Conservation (phyloP, 176 grass and related monocot species). For the Oryza brachyantha region DNA sequence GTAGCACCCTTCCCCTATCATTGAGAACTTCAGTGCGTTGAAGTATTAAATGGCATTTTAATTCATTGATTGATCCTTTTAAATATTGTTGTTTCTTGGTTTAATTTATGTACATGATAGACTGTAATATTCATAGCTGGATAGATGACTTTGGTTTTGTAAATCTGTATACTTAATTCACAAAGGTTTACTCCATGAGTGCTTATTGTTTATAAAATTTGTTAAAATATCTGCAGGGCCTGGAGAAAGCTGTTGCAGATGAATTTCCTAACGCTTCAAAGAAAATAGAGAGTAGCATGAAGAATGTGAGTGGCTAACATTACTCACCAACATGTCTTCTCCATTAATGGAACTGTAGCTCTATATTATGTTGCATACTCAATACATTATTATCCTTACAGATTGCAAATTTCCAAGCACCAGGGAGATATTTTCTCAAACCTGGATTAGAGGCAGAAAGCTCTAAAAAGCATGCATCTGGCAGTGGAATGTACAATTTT, state of each 20-base stretch:
- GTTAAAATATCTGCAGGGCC: constrained; percentile 54
- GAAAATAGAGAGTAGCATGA: constrained; percentile 77
- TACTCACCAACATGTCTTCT: background rate
- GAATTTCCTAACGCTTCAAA: constrained; percentile 59
- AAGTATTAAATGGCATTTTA: constrained; percentile 24
- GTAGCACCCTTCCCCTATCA: background rate
- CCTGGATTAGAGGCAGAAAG: constrained; percentile 60
- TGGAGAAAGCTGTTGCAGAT: constrained; percentile 88
- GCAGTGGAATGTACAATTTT: constrained; percentile 54
- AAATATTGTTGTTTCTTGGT: background rate
- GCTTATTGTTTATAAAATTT: constrained; percentile 10
- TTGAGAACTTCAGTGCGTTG: constrained; percentile 12
- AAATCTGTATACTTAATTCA: constrained; percentile 9
- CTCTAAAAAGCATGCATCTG: constrained; percentile 51
- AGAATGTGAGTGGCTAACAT: constrained; percentile 71
- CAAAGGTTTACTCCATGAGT: background rate
- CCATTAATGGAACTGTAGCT: background rate
- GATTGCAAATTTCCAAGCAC: constrained; percentile 83
- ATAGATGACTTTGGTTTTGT: constrained; percentile 15
- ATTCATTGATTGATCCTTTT: constrained; percentile 12
- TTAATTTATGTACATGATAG: constrained; percentile 5
- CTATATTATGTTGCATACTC: constrained; percentile 2
- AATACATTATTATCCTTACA: constrained; percentile 40
- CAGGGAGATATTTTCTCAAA: constrained; percentile 86
- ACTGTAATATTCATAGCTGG: constrained; percentile 5